A percentile compares a stretch with the other conserved stretches of the same genome.
These are phyloP conservation scores for Ceratobasidium sp. DNA, from an alignment of 1,284 basidiomycete species.

Conservation along the genomic window DNA sequence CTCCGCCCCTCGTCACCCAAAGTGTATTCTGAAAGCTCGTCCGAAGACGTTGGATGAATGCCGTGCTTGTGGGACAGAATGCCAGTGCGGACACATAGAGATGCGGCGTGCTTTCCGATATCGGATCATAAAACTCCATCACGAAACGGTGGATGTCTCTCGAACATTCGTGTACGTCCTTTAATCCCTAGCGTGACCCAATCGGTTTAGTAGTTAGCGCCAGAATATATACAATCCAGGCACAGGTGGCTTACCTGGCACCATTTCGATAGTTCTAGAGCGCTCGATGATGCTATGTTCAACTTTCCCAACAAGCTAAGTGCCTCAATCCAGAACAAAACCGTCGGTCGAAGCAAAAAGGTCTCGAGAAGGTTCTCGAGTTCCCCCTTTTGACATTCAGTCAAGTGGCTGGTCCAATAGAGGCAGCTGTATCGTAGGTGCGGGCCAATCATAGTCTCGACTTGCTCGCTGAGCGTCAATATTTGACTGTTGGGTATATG, in stretches of 20 bases:
- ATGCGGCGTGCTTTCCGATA: constrained; percentile 25
- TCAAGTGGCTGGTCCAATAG: constrained; percentile 27
- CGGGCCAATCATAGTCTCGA: neutral
- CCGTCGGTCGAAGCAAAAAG: constrained; percentile 3
- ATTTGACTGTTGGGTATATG: constrained; percentile 23
- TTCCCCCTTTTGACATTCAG: neutral
- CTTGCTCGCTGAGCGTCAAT: neutral
- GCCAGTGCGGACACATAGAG: constrained; percentile 39
- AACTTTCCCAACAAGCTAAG: constrained; percentile 26
- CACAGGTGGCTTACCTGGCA: neutral
- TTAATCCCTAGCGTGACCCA: neutral
- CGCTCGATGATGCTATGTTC: neutral
- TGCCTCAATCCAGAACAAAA: constrained; percentile 37
- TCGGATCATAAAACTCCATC: constrained; percentile 24
- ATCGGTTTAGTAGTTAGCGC: neutral
- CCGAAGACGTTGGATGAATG: constrained; percentile 1
- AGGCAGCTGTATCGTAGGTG: constrained; percentile 24
- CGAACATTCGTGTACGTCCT: neutral
- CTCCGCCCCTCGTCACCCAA: neutral
- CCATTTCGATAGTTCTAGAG: neutral
- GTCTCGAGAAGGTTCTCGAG: neutral
- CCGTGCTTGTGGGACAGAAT: constrained; percentile 23
- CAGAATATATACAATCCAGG: neutral
- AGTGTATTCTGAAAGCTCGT: neutral
- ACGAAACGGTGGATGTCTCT: constrained; percentile 30